Evolutionary conservation across 2,329 filamentous ascomycete genomes (phyloP).

Genomic region (Ceratocystiopsis brevicomis): DNA sequence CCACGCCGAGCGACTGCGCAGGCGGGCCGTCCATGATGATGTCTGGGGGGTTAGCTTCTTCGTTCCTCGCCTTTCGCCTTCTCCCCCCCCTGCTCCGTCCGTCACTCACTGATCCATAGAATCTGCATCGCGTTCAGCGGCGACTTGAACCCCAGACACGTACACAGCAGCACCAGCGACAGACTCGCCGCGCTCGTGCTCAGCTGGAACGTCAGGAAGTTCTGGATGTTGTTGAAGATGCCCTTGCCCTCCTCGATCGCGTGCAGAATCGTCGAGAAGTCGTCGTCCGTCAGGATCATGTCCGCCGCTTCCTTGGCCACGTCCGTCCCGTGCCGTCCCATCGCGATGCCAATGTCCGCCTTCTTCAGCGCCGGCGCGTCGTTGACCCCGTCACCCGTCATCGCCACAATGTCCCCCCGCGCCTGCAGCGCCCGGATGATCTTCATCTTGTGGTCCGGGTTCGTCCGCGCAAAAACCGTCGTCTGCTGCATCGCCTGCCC

Average conservation of each 20-base stretch:
- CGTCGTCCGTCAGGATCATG: constrained; percentile 80
- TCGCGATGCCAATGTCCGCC: constrained; percentile 93
- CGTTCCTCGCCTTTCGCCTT: neutral
- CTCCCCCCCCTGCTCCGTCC: neutral
- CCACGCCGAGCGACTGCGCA: constrained; percentile 89
- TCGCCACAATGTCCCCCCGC: constrained; percentile 89
- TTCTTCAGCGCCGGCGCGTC: constrained; percentile 93
- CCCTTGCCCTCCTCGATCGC: constrained; percentile 98
- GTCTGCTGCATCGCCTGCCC: constrained; percentile 71
- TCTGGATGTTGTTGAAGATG: constrained; percentile 99
- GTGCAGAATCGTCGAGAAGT: constrained; percentile 78
- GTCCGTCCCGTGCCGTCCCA: constrained; percentile 88
- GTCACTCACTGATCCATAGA: constrained; percentile 84
- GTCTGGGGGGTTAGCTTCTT: constrained; percentile 35
- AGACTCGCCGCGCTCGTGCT: constrained; percentile 91
- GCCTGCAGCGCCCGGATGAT: constrained; percentile 83
- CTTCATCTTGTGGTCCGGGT: constrained; percentile 94
- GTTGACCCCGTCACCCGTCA: constrained; percentile 97
- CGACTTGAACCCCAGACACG: constrained; percentile 80
- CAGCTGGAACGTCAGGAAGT: constrained; percentile 95
- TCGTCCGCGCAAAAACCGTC: constrained; percentile 89
- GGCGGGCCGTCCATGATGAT: constrained; percentile 99
- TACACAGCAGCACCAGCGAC: constrained; percentile 80
- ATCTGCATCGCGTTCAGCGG: constrained; percentile 99
- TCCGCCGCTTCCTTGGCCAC: constrained; percentile 93